Evolutionary conservation across 2,329 filamentous ascomycete genomes (phyloP), one percentile per base, ranked within the genome.

Genomic region (Sporothrix luriei): DNA sequence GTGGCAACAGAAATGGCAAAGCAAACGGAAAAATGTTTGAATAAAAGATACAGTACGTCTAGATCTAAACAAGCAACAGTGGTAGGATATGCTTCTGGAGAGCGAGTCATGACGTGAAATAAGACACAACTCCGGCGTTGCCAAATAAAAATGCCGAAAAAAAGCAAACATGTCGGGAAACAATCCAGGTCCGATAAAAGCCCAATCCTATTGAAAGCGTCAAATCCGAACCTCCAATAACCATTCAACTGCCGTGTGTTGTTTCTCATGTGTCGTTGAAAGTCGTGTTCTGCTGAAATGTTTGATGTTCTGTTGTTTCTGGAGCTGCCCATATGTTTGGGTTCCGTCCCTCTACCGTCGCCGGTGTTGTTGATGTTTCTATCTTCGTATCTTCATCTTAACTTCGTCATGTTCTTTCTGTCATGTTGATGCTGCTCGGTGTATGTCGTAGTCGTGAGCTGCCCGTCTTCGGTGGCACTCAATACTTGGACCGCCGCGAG

Each of bases 401-500:
- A 9, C 9, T n/a, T 49, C 48, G 19, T n/a, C 48, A 5, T 19
- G 9, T n/a, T 16, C 19, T 10, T 49, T 33, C 33, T n/a, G 48
- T 49, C 48, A 6, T n/a, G 48, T 9, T 49, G 16, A 7, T 49
- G 48, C 10, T 21, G 16, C 9, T 49, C 16, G 19, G 48, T 21
- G 19, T 1, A 49, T 10, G 48, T n/a, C 9, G 19, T 49, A 10
- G 9, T 19, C n/a, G 10, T 6, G 19, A 49, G 48, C n/a, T 7
- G 6, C 4, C 9, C 16, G 43, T 14, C 1, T 43, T 16, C 40
- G 40, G 48, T 24, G 13, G 14, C 11, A 57, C n/a, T 66, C n/a
- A 66, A 29, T 66, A 66, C 48, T 24, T 21, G 26, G 62, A 51
- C 26, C 62, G 26, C 62, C 48, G 62, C 1, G 48, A 66, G 19